Evolutionary conservation across 495 filamentous ascomycete genomes (phyloP).

Genomic region (Oidiodendron maius): DNA sequence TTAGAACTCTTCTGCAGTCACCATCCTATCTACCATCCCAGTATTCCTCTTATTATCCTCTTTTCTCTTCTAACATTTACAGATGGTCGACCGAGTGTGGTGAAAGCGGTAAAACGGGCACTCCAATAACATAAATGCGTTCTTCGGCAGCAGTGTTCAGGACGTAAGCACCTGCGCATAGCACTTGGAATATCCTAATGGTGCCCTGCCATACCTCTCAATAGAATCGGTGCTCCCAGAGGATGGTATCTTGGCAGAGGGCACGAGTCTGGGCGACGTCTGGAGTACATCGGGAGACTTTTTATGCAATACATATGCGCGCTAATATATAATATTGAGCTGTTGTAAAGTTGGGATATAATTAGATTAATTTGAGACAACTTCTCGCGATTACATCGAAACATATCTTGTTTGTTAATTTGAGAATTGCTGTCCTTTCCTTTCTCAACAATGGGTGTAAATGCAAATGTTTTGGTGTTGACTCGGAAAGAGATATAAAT

Average conservation of each 20-base stretch:
- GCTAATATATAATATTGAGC: no score
- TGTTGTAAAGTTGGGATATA: no score
- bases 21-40: no score
- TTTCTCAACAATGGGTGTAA: no score
- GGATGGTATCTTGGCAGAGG: not conserved
- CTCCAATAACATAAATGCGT: not conserved
- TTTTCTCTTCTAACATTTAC: not conserved
- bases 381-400: no score
- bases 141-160: constrained; percentile 1
- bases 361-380: no score
- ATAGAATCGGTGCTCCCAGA: constrained; percentile 1
- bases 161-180: not conserved
- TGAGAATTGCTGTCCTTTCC: no score
- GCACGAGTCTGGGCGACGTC: not conserved
- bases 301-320: constrained; percentile 1
- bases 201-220: not conserved
- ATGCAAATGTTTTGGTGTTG: no score
- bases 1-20: no score
- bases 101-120: not conserved
- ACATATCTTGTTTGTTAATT: no score
- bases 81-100: constrained; percentile 1
- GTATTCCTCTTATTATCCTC: no score
- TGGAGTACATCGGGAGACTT: not conserved
- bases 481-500: no score
- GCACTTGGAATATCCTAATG: not conserved